Conservation (phyloP, 192 early-diverging fungal species). For the Coemansia sp. region DNA sequence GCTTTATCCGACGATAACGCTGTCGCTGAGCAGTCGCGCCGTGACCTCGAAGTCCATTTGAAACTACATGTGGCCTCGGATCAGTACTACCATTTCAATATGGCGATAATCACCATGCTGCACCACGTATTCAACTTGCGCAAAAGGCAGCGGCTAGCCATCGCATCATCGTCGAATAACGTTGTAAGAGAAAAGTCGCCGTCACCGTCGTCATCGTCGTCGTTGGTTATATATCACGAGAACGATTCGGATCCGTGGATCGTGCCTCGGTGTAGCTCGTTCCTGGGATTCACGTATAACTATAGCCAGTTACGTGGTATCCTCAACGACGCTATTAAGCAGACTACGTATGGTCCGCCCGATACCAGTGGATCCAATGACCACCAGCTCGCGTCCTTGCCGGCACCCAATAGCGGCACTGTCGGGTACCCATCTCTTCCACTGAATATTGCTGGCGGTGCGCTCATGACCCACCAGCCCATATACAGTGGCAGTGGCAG, state of each 20-base stretch:
- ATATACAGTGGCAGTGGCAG: no score
- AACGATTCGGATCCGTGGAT: slow-evolving; percentile 55
- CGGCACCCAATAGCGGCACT: not conserved
- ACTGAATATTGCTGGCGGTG: no score
- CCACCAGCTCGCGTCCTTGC: not conserved
- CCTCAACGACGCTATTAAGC: slow-evolving; percentile 51
- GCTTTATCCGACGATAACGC: slow-evolving; percentile 36
- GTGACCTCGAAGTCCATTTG: slow-evolving; percentile 51
- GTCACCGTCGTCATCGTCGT: no score
- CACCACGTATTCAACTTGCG: slow-evolving; percentile 55
- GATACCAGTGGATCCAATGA: slow-evolving; percentile 11
- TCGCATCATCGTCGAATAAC: not conserved
- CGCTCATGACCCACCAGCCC: not conserved
- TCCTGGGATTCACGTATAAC: slow-evolving; percentile 53
- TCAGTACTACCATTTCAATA: slow-evolving; percentile 58
- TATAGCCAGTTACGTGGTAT: slow-evolving; percentile 43
- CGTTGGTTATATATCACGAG: slow-evolving; percentile 27
- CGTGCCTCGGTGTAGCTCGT: slow-evolving; percentile 53
- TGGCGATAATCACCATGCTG: slow-evolving; percentile 57
- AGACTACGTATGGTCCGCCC: slow-evolving; percentile 54
- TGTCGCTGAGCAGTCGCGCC: slow-evolving; percentile 46
- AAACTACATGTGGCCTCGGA: slow-evolving; percentile 53
- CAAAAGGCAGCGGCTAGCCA: slow-evolving; percentile 42
- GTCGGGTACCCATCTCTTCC: not conserved
- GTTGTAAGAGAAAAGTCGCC: no score